Evolutionary conservation across 2,329 filamentous ascomycete species (phyloP).

Genomic region (Cercospora berteroae): DNA sequence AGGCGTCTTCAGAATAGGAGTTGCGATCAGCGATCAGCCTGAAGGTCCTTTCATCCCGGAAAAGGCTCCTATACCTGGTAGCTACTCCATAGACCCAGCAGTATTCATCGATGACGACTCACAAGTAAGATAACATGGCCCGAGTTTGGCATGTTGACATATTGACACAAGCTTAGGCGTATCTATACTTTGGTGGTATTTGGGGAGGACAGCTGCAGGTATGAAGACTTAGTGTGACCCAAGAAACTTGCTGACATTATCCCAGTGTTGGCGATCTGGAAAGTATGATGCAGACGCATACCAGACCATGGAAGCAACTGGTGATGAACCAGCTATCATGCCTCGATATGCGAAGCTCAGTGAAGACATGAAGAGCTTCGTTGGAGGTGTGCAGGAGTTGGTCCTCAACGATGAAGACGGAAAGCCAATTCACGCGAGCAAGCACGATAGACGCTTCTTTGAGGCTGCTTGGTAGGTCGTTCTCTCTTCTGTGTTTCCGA

Average conservation of each 20-base stretch:
- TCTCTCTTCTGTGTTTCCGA: no score
- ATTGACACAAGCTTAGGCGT: constrained; percentile 42
- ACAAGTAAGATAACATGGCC: constrained; percentile 25
- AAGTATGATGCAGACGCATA: constrained; percentile 53
- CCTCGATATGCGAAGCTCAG: constrained; percentile 65
- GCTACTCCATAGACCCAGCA: constrained; percentile 75
- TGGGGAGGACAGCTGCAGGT: constrained; percentile 70
- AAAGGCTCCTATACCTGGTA: constrained; percentile 62
- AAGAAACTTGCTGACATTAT: not conserved
- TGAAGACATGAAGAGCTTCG: constrained; percentile 65
- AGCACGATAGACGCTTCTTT: constrained; percentile 75
- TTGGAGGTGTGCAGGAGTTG: constrained; percentile 56
- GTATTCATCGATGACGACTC: constrained; percentile 69
- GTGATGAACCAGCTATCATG: constrained; percentile 59
- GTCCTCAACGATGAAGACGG: constrained; percentile 62
- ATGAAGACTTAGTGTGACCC: not conserved
- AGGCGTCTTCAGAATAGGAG: constrained; percentile 71
- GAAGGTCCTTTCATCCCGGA: constrained; percentile 70
- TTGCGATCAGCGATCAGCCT: constrained; percentile 62
- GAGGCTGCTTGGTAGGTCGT: constrained; percentile 74
- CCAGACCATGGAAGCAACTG: constrained; percentile 43
- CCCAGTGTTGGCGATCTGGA: constrained; percentile 65
- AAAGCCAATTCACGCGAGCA: constrained; percentile 59
- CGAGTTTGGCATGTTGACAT: not conserved
- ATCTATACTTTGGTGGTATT: constrained; percentile 74